phyloP scores from a whole-genome alignment of 1,284 basidiomycete species.

The Meira miltonrushii region DNA sequence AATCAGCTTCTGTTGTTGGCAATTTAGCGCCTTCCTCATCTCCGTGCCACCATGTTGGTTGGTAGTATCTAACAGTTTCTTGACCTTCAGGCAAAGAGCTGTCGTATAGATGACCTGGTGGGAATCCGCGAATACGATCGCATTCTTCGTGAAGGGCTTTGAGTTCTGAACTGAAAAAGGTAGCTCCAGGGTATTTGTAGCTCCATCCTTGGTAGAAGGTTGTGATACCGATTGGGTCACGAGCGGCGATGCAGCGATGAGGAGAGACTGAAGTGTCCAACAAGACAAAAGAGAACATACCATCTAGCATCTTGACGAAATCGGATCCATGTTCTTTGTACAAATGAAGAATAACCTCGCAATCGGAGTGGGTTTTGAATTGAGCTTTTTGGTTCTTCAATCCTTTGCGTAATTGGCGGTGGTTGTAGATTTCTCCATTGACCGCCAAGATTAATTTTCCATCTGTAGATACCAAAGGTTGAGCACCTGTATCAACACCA shows the following conservation, averaged over 20 bases:
- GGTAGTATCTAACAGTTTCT: conserved; percentile 52
- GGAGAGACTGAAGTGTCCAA: conserved; percentile 87
- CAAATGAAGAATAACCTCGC: conserved; percentile 80
- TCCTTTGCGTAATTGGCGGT: conserved; percentile 71
- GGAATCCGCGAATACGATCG: conserved; percentile 90
- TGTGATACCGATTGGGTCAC: conserved; percentile 96
- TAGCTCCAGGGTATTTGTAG: conserved; percentile 73
- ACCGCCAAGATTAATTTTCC: conserved; percentile 81
- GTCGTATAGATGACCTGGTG: conserved; percentile 77
- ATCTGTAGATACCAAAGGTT: conserved; percentile 84
- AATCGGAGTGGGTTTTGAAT: conserved; percentile 98
- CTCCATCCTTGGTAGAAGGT: conserved; percentile 95
- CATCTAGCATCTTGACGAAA: conserved; percentile 66
- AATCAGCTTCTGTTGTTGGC: conserved; percentile 66
- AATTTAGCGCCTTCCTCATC: conserved; percentile 57
- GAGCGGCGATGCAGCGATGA: conserved; percentile 83
- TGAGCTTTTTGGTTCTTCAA: conserved; percentile 62
- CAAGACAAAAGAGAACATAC: conserved; percentile 98
- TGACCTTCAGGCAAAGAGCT: conserved; percentile 42
- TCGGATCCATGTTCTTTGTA: conserved; percentile 53
- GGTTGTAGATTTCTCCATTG: conserved; percentile 99
- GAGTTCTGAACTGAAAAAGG: conserved; percentile 93
- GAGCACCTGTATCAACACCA: conserved; percentile 97
- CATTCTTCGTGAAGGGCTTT: conserved; percentile 89
- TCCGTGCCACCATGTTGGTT: conserved; percentile 51